Evolutionary conservation across 2,329 filamentous ascomycete genomes (phyloP).

Genomic region (Aspergillus sp.): DNA sequence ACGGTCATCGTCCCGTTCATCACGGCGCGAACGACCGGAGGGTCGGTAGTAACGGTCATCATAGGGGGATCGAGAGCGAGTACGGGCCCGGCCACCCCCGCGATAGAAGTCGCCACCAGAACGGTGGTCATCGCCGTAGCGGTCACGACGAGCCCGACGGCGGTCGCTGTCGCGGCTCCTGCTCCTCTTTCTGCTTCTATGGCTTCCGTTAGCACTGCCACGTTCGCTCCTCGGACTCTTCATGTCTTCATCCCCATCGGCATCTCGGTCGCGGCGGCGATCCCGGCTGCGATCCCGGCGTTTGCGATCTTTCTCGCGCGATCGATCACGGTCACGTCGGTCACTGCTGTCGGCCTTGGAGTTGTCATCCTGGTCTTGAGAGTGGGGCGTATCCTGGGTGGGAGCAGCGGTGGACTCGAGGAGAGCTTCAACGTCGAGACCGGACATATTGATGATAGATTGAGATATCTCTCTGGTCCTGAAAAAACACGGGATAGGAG

Average conservation of each 20-base stretch:
- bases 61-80: constrained; percentile 70
- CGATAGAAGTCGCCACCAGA: constrained; percentile 71
- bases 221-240: constrained; percentile 72
- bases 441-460: constrained; percentile 56
- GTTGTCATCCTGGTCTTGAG: constrained; percentile 59
- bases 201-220: constrained; percentile 66
- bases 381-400: constrained; percentile 30
- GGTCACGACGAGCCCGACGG: constrained; percentile 70
- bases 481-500: constrained; percentile 20
- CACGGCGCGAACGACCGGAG: constrained; percentile 49
- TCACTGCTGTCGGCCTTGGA: constrained; percentile 57
- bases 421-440: constrained; percentile 82
- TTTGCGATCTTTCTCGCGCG: constrained; percentile 57
- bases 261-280: constrained; percentile 51
- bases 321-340: constrained; percentile 57
- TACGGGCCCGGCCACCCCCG: constrained; percentile 62
- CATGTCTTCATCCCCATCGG: constrained; percentile 57
- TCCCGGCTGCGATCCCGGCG: constrained; percentile 62
- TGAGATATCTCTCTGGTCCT: constrained; percentile 23
- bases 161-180: constrained; percentile 74
- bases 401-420: constrained; percentile 79
- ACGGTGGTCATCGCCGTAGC: constrained; percentile 55
- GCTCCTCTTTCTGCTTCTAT: constrained; percentile 78
- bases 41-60: constrained; percentile 59
- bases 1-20: constrained; percentile 48